Conservation (phyloP, 2,329 filamentous ascomycete species). For the Podosphaera aphanis region DNA sequence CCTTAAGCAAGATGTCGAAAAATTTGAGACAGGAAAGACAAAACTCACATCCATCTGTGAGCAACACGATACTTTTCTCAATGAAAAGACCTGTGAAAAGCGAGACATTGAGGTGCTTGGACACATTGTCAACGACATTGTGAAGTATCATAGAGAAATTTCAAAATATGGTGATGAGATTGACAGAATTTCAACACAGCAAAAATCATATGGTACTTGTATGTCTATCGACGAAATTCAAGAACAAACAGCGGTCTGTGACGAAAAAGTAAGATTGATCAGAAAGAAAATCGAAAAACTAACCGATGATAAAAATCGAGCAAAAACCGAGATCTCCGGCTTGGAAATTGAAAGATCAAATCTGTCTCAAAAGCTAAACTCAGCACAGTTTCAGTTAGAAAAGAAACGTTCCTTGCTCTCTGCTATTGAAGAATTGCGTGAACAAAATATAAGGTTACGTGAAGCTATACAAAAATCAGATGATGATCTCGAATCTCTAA, state of each 20-base stretch:
- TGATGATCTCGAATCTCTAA: slow-evolving; percentile 46
- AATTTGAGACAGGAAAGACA: slow-evolving; percentile 37
- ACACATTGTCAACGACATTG: slow-evolving; percentile 55
- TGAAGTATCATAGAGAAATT: slow-evolving; percentile 49
- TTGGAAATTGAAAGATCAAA: slow-evolving; percentile 62
- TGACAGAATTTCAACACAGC: slow-evolving; percentile 48
- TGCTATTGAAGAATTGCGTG: slow-evolving; percentile 52
- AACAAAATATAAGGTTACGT: slow-evolving; percentile 42
- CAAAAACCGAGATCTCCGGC: slow-evolving; percentile 39
- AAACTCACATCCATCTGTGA: slow-evolving; percentile 37
- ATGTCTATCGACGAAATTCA: slow-evolving; percentile 69
- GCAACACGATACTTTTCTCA: slow-evolving; percentile 41
- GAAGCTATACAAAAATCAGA: slow-evolving; percentile 48
- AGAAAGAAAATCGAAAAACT: slow-evolving; percentile 44
- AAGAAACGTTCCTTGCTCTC: slow-evolving; percentile 49
- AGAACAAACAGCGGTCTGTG: slow-evolving; percentile 42
- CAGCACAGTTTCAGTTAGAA: slow-evolving; percentile 51
- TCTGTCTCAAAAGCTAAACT: slow-evolving; percentile 46
- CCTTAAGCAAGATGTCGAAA: slow-evolving; percentile 37
- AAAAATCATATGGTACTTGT: slow-evolving; percentile 39
- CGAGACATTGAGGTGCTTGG: slow-evolving; percentile 52
- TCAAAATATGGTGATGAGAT: slow-evolving; percentile 49
- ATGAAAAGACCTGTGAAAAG: slow-evolving; percentile 38
- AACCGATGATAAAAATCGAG: slow-evolving; percentile 45
- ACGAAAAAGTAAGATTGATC: slow-evolving; percentile 40